A percentile compares a stretch with the other conserved stretches of the same genome.
These are phyloP conservation scores for Metschnikowia kunwiensis DNA, from an alignment of 805 yeast genomes.

Conservation along the genomic window DNA sequence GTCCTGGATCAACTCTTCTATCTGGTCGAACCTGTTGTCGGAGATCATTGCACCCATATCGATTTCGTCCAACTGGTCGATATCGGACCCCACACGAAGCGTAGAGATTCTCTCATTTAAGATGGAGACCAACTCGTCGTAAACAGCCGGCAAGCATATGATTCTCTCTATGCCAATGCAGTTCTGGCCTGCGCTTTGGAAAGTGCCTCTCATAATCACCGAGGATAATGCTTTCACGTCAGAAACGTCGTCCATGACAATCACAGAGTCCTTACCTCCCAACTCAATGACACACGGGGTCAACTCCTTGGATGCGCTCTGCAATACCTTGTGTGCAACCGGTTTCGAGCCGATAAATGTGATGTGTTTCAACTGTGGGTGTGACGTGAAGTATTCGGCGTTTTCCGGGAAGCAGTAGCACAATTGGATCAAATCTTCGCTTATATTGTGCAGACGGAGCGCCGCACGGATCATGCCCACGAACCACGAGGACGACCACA, in stretches of 20 bases:
- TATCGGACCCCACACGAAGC: slow-evolving; percentile 82
- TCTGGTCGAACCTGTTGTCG: slow-evolving; percentile 62
- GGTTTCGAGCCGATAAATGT: slow-evolving; percentile 96
- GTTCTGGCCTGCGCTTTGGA: slow-evolving; percentile 96
- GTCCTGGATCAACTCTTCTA: slow-evolving; percentile 65
- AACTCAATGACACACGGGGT: slow-evolving; percentile 95
- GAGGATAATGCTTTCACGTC: slow-evolving; percentile 57
- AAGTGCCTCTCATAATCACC: slow-evolving; percentile 88
- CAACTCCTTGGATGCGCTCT: slow-evolving; percentile 77
- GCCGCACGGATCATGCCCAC: slow-evolving; percentile 69
- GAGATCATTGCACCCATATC: slow-evolving; percentile 97
- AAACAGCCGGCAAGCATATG: slow-evolving; percentile 69
- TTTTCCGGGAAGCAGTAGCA: slow-evolving; percentile 86
- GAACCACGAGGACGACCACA: slow-evolving; percentile 88
- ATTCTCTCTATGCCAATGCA: slow-evolving; percentile 97
- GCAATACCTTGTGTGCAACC: slow-evolving; percentile 84
- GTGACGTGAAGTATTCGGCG: slow-evolving; percentile 83
- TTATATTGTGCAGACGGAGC: slow-evolving; percentile 67
- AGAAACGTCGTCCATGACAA: slow-evolving; percentile 78
- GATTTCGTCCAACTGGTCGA: slow-evolving; percentile 84
- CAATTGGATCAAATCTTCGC: slow-evolving; percentile 81
- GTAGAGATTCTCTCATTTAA: slow-evolving; percentile 55
- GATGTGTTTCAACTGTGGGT: slow-evolving; percentile 78
- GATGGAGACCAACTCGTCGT: slow-evolving; percentile 57
- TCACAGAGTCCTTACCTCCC: slow-evolving; percentile 93